Evolutionary conservation across 2,329 filamentous ascomycete genomes (phyloP), one percentile per base, ranked within the genome.

Genomic region (Colletotrichum sp.): DNA sequence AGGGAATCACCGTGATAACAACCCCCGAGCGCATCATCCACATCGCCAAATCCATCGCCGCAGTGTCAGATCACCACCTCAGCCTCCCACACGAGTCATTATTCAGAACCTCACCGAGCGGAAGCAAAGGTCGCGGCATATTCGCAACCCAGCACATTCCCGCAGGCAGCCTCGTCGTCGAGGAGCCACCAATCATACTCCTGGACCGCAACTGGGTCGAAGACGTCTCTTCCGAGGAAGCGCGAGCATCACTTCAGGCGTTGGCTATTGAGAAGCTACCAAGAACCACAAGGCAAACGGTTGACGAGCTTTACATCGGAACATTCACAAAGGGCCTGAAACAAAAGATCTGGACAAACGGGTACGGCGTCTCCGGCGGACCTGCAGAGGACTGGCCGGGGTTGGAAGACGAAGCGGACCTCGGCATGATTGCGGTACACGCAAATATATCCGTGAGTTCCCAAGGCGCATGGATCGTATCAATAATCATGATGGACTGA

Each of bases 1-100:
- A 67, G n/a, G 70, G 70, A 4, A 67, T 72, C 16, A 24, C 34
- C 14, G n/a, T 67, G 6, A 67, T 72, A 6, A 72, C 70, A 14
- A 72, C 70, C 18, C 48, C 48, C 3, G 70, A 67, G 34, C 63
- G 63, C 14, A 52, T 61, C 6, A n/a, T 14, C n/a, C 34, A 48
- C 26, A 60, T 60, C 24, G n/a, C 60, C 34, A 48, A 72, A 26
- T 34, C 52, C 4, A 52, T n/a, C 3, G 16, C 60, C 12, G 8
- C 43, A 3, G 3, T 21, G 8, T 3, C 64, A 12, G 13, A 12
- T 32, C 43, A 24, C 30, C 43, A 48, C 10, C 6, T 1, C 8
- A 57, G 14, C 18, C n/a, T n/a, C 28, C 0, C 30, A 0, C 24
- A 0, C 1, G 43, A 43, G 9, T 2, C 52, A 7, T 21, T 9